Evolutionary conservation across 2,329 filamentous ascomycete species (phyloP), one percentile per base, ranked within the genome.

Genomic region (Drechslerella coelobrocha): DNA sequence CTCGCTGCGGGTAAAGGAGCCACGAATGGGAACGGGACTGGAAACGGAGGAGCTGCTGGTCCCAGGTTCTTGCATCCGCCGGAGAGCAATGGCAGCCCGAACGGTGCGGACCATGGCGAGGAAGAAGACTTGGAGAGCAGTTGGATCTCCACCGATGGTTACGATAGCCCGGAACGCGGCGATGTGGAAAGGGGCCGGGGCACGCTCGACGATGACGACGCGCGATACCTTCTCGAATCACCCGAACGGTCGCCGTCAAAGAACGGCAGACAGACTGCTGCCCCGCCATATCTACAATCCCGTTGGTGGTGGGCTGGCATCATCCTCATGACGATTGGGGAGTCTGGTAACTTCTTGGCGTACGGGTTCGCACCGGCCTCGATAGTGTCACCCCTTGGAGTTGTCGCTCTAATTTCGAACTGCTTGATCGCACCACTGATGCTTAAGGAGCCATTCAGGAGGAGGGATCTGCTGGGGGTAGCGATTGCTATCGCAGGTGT

Each of bases 311-410:
- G 94, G 94, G 81, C 88, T 29, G 94, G 94, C 19, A 93, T 97
- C 74, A 84, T 95, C 14, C 83, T 99, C 68, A 99, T 99, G 86
- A 91, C 88, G 0, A 81, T 96, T 23, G 94, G 94, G 63, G 94
- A 99, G 81, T 89, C 90, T 77, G 94, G 94, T 55, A 99, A 99
- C 78, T 99, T 99, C 77, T 81, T 99, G 73, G 94, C 94, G 0
- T 99, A 99, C 77, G 94, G 94, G 23, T 99, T 99, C 78, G 94
- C 94, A 27, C 94, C 94, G 2, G 94, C 94, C 6, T 97, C 94
- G 12, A 97, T 99, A 76, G 94, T 99, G 43, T 97, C 92, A 31
- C 94, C 94, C 0, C 83, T 99, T 4, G 94, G 94, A 8, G 94
- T 99, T n/a, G 94, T 99, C 10, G 94, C 94, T 1, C 82, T 99